phyloP scores from a whole-genome alignment of 2,329 filamentous ascomycete genomes.

The Cercospora citrullina region DNA sequence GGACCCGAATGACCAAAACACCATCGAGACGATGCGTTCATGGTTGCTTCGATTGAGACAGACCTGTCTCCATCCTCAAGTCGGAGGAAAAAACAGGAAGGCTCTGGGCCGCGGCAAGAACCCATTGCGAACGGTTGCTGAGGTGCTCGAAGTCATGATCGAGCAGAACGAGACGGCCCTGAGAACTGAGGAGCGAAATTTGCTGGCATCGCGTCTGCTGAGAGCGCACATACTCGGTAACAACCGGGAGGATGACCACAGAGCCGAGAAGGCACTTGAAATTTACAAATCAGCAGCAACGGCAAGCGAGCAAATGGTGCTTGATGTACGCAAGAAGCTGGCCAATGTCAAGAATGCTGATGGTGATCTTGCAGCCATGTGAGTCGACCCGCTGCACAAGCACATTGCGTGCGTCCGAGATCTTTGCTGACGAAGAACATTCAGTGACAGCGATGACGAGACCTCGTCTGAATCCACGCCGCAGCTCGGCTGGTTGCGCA shows the following conservation, averaged over 20 bases:
- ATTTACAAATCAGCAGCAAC: constrained; percentile 62
- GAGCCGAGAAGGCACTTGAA: constrained; percentile 64
- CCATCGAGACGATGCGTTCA: constrained; percentile 70
- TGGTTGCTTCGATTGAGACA: constrained; percentile 79
- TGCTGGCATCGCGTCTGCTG: constrained; percentile 65
- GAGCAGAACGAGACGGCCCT: constrained; percentile 73
- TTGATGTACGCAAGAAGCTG: constrained; percentile 65
- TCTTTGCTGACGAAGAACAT: neutral
- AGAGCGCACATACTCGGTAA: constrained; percentile 80
- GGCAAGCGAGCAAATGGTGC: constrained; percentile 53
- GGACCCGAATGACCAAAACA: constrained; percentile 59
- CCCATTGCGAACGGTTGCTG: constrained; percentile 75
- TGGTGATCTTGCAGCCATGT: constrained; percentile 7
- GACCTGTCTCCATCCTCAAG: constrained; percentile 81
- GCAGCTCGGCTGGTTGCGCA: constrained; percentile 45
- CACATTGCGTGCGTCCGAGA: neutral
- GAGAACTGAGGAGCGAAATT: constrained; percentile 66
- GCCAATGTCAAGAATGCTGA: constrained; percentile 46
- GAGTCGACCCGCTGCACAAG: neutral
- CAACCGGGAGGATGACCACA: constrained; percentile 55
- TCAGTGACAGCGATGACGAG: constrained; percentile 36
- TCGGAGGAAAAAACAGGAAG: constrained; percentile 66
- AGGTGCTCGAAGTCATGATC: constrained; percentile 89
- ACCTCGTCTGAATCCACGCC: constrained; percentile 30
- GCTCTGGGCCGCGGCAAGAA: constrained; percentile 60